A percentile compares a stretch with the other conserved stretches of the same genome.
Evolutionary conservation across 2,329 filamentous ascomycete species (phyloP).

Genomic region (Curvularia lunata): DNA sequence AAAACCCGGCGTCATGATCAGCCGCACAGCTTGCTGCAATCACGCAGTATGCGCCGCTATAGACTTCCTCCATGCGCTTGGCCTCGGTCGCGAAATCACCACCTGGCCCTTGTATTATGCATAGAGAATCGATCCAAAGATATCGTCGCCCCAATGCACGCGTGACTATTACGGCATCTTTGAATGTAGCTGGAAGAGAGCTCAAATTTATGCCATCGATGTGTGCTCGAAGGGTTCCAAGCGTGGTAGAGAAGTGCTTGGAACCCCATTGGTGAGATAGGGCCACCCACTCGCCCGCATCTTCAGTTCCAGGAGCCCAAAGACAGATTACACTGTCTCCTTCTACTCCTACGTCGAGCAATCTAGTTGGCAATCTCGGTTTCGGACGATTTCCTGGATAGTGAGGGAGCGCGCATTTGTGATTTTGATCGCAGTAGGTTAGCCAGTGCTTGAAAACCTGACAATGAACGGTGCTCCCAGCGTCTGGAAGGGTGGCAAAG

Average conservation of each 20-base stretch:
- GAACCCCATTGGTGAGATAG: slow-evolving; percentile 27
- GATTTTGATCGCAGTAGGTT: slow-evolving; percentile 17
- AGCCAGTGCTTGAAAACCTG: slow-evolving; percentile 18
- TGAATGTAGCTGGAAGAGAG: slow-evolving; percentile 25
- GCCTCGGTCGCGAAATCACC: slow-evolving; percentile 31
- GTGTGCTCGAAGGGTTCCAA: slow-evolving; percentile 3
- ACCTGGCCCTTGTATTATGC: slow-evolving; percentile 31
- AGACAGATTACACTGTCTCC: not conserved
- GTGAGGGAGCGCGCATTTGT: slow-evolving; percentile 3
- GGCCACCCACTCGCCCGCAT: slow-evolving; percentile 20
- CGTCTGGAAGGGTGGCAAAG: slow-evolving; percentile 15
- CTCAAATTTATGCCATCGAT: not conserved
- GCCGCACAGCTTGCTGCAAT: slow-evolving; percentile 28
- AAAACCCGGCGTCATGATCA: slow-evolving; percentile 20
- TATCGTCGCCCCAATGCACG: slow-evolving; percentile 23
- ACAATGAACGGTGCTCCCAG: slow-evolving; percentile 12
- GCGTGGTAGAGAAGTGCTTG: slow-evolving; percentile 13
- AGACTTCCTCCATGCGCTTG: slow-evolving; percentile 32
- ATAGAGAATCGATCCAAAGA: slow-evolving; percentile 41
- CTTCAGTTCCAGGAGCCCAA: not conserved
- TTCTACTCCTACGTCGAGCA: slow-evolving; percentile 17
- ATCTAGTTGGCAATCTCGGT: slow-evolving; percentile 12
- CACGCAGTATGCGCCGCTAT: slow-evolving; percentile 31
- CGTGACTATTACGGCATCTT: slow-evolving; percentile 28
- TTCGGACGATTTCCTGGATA: not conserved